These are phyloP conservation scores for Leucogyrophana mollusca DNA, from an alignment of 768 basidiomycete genomes.

Conservation along the genomic window DNA sequence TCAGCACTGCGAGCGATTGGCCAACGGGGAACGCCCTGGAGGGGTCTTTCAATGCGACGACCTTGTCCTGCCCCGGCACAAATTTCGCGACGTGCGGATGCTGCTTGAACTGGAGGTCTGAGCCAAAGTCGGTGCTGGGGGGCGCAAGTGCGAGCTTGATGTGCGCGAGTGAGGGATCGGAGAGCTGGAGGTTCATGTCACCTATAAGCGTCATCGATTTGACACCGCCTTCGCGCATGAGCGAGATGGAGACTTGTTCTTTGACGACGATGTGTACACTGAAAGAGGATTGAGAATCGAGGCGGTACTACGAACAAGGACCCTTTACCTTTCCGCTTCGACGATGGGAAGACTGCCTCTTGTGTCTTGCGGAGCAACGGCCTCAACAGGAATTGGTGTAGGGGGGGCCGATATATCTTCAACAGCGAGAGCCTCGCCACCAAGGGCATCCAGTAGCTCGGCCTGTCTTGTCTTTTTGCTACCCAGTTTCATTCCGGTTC, in stretches of 20 bases:
- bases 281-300: constrained; percentile 3
- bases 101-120: constrained; percentile 90
- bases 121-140: constrained; percentile 55
- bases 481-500: constrained; percentile 94
- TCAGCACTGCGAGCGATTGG: constrained; percentile 82
- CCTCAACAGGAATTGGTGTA: constrained; percentile 47
- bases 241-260: constrained; percentile 76
- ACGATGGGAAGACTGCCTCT: constrained; percentile 74
- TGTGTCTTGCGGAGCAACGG: constrained; percentile 41
- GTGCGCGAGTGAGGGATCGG: constrained; percentile 71
- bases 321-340: constrained; percentile 65
- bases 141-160: constrained; percentile 66
- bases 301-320: neutral
- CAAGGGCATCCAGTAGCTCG: constrained; percentile 84
- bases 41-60: constrained; percentile 83
- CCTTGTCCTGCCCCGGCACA: constrained; percentile 58
- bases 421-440: constrained; percentile 65
- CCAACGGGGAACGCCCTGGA: constrained; percentile 84
- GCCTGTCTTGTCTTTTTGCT: constrained; percentile 89
- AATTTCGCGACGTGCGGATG: constrained; percentile 95
- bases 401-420: constrained; percentile 50
- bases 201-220: constrained; percentile 90
- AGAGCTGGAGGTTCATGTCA: constrained; percentile 88
- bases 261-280: constrained; percentile 88
- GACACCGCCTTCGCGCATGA: constrained; percentile 89